A percentile compares a stretch with the other conserved stretches of the same genome.
Evolutionary conservation across 75 land plant species (phyloP).

Genomic region (Chamaecyparis obtusa): DNA sequence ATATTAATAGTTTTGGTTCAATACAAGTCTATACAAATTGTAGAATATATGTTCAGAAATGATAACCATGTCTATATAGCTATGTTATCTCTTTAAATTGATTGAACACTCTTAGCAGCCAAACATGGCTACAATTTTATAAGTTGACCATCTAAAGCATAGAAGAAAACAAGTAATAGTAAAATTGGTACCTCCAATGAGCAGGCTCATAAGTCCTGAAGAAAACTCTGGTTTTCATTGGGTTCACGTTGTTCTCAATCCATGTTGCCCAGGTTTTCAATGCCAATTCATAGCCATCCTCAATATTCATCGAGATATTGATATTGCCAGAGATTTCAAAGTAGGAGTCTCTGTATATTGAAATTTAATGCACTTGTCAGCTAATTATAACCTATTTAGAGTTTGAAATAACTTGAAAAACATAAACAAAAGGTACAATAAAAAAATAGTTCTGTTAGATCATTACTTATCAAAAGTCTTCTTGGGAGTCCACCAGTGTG

Average conservation of each 20-base stretch:
- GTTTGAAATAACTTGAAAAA: background rate
- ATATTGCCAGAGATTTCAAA: background rate
- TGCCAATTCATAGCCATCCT: conserved; percentile 46
- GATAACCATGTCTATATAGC: no score
- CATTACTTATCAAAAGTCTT: conserved; percentile 2
- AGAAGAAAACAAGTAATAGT: background rate
- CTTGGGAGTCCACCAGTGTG: conserved; percentile 17
- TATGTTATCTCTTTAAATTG: no score
- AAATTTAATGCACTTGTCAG: background rate
- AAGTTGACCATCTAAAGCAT: background rate
- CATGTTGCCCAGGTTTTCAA: conserved; percentile 75
- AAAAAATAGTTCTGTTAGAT: background rate
- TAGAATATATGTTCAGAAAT: no score
- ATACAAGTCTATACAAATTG: no score
- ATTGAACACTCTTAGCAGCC: no score
- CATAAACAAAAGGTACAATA: background rate
- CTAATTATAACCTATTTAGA: background rate
- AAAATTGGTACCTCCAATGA: conserved; percentile 48
- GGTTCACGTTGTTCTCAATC: conserved; percentile 55
- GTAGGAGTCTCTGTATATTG: background rate
- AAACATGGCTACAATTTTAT: no score
- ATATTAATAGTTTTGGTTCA: no score
- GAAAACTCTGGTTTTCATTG: conserved; percentile 56
- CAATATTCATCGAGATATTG: conserved; percentile 20
- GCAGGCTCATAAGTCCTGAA: conserved; percentile 64